Evolutionary conservation across 176 grass and related monocot species (phyloP).

Genomic region (Zizania latifolia): DNA sequence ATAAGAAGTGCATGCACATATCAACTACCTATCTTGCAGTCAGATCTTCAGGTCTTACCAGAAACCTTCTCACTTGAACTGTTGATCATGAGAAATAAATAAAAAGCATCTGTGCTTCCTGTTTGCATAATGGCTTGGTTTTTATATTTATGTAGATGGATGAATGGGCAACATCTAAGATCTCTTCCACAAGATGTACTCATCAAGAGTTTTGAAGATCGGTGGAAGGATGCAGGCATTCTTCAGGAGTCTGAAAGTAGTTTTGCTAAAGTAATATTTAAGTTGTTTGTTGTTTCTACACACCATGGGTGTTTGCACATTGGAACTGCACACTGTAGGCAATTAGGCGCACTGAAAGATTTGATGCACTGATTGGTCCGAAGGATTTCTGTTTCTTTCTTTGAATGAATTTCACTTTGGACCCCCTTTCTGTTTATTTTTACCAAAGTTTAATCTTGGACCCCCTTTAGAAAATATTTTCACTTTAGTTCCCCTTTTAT

Average conservation of each 20-base stretch:
- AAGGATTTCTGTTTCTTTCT: neutral
- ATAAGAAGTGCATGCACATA: neutral
- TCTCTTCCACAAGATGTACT: constrained; percentile 65
- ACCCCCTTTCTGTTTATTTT: too few species aligned
- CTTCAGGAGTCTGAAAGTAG: constrained; percentile 68
- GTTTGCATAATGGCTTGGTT: constrained; percentile 9
- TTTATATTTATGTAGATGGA: constrained; percentile 60
- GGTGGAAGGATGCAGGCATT: constrained; percentile 68
- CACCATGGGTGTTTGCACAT: neutral
- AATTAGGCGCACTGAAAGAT: neutral
- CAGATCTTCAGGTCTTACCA: neutral
- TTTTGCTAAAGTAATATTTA: constrained; percentile 61
- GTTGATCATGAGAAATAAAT: constrained; percentile 1
- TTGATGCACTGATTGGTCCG: neutral
- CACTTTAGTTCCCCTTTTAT: too few species aligned
- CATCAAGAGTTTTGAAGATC: constrained; percentile 66
- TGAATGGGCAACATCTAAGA: constrained; percentile 92
- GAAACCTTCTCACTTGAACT: neutral
- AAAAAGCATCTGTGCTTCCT: neutral
- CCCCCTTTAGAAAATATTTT: too few species aligned
- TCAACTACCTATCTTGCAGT: neutral
- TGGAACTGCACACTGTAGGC: neutral
- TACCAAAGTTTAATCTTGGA: too few species aligned
- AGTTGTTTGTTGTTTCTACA: neutral
- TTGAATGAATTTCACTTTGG: too few species aligned